Percentiles rank a stretch among this genome's conserved stretches.
These are phyloP conservation scores for Panaeolus cyanescens DNA, from an alignment of 768 basidiomycete genomes.

Conservation along the genomic window DNA sequence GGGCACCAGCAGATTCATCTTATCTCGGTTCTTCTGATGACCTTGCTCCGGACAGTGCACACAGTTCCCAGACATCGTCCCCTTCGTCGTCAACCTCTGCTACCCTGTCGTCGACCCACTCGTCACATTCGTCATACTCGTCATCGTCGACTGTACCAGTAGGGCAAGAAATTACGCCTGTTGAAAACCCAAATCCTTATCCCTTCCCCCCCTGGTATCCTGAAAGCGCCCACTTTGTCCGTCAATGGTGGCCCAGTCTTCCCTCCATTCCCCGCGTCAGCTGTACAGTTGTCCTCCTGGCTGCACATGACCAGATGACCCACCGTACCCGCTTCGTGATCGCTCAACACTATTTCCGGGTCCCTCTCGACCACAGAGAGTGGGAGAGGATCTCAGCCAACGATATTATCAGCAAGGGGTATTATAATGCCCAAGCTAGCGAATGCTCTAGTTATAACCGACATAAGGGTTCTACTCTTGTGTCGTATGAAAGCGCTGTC, in stretches of 20 bases:
- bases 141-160: conserved; percentile 6
- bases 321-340: conserved; percentile 65
- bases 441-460: neutral
- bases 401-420: conserved; percentile 11
- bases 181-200: conserved; percentile 54
- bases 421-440: neutral
- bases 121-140: conserved; percentile 11
- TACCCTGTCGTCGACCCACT: neutral
- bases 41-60: conserved; percentile 3
- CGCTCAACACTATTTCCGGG: conserved; percentile 76
- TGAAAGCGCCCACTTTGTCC: conserved; percentile 75
- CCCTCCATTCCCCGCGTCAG: conserved; percentile 65
- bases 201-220: conserved; percentile 72
- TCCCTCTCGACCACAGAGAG: conserved; percentile 49
- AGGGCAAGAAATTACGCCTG: conserved; percentile 9
- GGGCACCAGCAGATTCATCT: neutral
- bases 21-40: neutral
- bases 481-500: neutral
- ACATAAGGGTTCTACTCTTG: neutral
- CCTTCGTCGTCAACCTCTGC: conserved; percentile 14
- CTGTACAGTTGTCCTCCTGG: conserved; percentile 71
- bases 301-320: conserved; percentile 60
- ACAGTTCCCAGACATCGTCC: conserved; percentile 9
- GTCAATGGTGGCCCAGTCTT: conserved; percentile 80
- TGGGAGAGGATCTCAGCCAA: conserved; percentile 26